A percentile compares a stretch with the other conserved stretches of the same genome.
Conservation (phyloP, 2,329 filamentous ascomycete species). For the Paramyrothecium roridum region DNA sequence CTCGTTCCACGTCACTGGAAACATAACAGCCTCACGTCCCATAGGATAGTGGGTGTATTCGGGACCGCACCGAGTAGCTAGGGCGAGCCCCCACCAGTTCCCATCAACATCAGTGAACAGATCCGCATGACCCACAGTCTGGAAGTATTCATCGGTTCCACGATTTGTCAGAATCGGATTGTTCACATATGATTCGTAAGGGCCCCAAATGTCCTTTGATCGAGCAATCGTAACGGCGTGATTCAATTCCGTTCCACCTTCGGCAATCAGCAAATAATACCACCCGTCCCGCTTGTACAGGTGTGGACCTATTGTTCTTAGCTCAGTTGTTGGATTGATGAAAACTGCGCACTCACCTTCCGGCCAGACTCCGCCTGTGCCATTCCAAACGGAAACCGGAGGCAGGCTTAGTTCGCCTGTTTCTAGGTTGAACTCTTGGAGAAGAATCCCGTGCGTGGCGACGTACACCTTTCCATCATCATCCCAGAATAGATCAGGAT, state of each 20-base stretch:
- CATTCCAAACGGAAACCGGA: slow-evolving; percentile 42
- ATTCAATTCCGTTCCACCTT: slow-evolving; percentile 37
- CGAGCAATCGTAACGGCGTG: slow-evolving; percentile 34
- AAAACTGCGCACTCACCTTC: slow-evolving; percentile 34
- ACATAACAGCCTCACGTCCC: slow-evolving; percentile 43
- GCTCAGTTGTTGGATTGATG: not conserved
- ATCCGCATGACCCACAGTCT: slow-evolving; percentile 27
- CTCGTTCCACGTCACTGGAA: slow-evolving; percentile 44
- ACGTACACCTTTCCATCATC: slow-evolving; percentile 52
- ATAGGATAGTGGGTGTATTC: slow-evolving; percentile 32
- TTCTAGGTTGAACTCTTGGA: slow-evolving; percentile 31
- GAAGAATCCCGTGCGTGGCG: slow-evolving; percentile 24
- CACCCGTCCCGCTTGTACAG: slow-evolving; percentile 37
- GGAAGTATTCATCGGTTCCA: slow-evolving; percentile 23
- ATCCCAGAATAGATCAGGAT: slow-evolving; percentile 51
- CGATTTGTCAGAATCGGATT: slow-evolving; percentile 36
- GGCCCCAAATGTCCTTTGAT: slow-evolving; percentile 27
- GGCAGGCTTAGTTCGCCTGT: slow-evolving; percentile 37
- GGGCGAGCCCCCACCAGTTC: slow-evolving; percentile 44
- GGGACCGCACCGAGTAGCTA: slow-evolving; percentile 21
- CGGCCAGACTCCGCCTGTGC: slow-evolving; percentile 37
- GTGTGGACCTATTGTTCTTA: slow-evolving; percentile 39
- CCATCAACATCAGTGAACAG: slow-evolving; percentile 28
- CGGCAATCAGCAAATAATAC: slow-evolving; percentile 42
- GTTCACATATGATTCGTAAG: slow-evolving; percentile 27